Percentiles rank a stretch among this genome's conserved stretches.
Conservation (phyloP, 257 asterid genomes). For the Perilla frutescens region DNA sequence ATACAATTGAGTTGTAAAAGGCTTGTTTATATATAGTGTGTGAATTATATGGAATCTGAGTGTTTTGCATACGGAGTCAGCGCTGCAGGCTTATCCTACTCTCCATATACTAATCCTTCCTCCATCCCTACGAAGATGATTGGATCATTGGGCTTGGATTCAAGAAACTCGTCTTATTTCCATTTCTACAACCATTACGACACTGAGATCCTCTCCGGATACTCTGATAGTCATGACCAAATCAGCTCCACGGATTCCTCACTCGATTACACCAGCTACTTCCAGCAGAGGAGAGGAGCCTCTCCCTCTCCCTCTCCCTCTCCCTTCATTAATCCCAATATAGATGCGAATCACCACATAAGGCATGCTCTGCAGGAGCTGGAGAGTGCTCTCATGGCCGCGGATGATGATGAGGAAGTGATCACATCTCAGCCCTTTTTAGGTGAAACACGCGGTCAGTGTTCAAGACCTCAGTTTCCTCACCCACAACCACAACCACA, state of each 20-base stretch:
- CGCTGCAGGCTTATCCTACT: slow-evolving; percentile 41
- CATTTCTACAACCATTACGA: slow-evolving; percentile 58
- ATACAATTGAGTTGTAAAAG: neutral
- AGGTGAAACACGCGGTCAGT: slow-evolving; percentile 51
- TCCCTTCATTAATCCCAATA: neutral
- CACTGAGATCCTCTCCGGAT: slow-evolving; percentile 42
- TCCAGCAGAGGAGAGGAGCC: neutral
- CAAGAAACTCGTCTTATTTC: slow-evolving; percentile 62
- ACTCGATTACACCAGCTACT: slow-evolving; percentile 44
- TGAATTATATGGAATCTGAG: slow-evolving; percentile 45
- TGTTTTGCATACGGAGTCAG: slow-evolving; percentile 37
- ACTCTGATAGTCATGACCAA: slow-evolving; percentile 42
- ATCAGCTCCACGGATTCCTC: slow-evolving; percentile 59
- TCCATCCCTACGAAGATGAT: slow-evolving; percentile 49
- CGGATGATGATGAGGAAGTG: slow-evolving; percentile 58
- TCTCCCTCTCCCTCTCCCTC: slow-evolving; percentile 46
- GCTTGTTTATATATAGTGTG: neutral
- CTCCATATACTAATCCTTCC: slow-evolving; percentile 50
- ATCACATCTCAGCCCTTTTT: slow-evolving; percentile 43
- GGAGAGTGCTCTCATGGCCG: slow-evolving; percentile 76
- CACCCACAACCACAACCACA: slow-evolving; percentile 27
- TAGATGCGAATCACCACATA: slow-evolving; percentile 43
- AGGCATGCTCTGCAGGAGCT: slow-evolving; percentile 57
- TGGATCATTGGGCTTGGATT: slow-evolving; percentile 54
- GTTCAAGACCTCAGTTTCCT: slow-evolving; percentile 42